Evolutionary conservation across 202 grass and related monocot species (phyloP).

Genomic region (Sporobolus alterniflorus): DNA sequence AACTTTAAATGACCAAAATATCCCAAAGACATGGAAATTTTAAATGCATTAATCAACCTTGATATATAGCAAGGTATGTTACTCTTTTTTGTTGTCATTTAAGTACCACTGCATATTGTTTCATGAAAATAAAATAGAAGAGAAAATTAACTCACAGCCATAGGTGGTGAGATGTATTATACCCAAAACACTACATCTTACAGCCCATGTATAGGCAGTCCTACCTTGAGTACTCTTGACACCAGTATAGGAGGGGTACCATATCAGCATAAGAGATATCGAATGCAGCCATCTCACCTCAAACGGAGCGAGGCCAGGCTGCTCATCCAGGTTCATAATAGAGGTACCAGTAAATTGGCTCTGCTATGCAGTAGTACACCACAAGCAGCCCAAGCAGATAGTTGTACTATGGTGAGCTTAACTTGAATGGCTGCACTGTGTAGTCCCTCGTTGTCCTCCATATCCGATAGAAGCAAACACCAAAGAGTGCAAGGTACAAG

Average conservation of each 20-base stretch:
- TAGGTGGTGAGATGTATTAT: slow-evolving; percentile 1
- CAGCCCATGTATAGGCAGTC: not conserved
- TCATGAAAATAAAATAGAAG: slow-evolving; percentile 10
- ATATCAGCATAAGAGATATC: slow-evolving; percentile 7
- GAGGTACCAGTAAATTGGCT: slow-evolving; percentile 78
- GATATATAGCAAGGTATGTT: not conserved
- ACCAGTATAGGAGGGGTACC: not conserved
- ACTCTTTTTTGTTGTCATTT: not conserved
- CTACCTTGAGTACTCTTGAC: not conserved
- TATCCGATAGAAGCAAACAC: slow-evolving; percentile 90
- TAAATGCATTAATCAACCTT: not conserved
- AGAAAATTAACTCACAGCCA: not conserved
- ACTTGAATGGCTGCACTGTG: slow-evolving; percentile 69
- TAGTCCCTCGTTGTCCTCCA: slow-evolving; percentile 81
- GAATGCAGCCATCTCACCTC: slow-evolving; percentile 58
- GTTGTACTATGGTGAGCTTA: slow-evolving; percentile 66
- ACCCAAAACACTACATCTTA: not conserved
- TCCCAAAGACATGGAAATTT: slow-evolving; percentile 3
- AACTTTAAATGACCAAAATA: slow-evolving; percentile 23
- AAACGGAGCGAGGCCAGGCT: slow-evolving; percentile 77
- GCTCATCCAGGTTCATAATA: slow-evolving; percentile 87
- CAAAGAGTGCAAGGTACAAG: slow-evolving; percentile 83
- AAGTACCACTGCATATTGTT: not conserved
- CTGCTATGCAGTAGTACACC: slow-evolving; percentile 62
- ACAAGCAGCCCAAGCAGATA: slow-evolving; percentile 75